Evolutionary conservation across 83 land plant genomes (phyloP), one percentile per base, ranked within the genome.

Genomic region (Picea engelmannii): DNA sequence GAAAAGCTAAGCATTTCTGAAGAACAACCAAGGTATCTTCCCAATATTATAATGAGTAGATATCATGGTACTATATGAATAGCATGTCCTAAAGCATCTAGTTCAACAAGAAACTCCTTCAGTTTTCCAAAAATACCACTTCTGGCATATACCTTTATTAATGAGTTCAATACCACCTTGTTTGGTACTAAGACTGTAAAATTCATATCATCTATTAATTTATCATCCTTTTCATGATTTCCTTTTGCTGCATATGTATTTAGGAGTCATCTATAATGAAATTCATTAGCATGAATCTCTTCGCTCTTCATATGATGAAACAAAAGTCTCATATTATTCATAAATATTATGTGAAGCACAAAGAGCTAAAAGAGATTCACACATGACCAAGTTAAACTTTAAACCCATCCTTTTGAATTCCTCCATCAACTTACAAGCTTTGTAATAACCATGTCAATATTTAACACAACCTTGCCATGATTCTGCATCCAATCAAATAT

Each of bases 1-100:
- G 85, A 55, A 93, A 66, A 0, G 67, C 52, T 76, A 86, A 90
- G 78, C 94, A 95, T 23, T 84, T 90, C 23, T 89, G 89, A 3
- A 95, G 90, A 13, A 92, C 96, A 47, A 89, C 86, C 35, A 91
- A 68, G 0, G 98, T 92, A 60, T 93, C 90, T n/a, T 90, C 94
- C 98, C 98, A 95, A 67, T 44, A 1, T 35, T 35, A 35, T 1
- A 35, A 35, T 2, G 38, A 35, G 38, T 35, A 35, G 2, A 35
- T 1, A 35, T 35, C 38, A 35, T 35, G 38, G 38, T 35, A 35
- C 38, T 35, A 35, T 35, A 35, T 35, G 38, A 35, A 35, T 35
- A 80, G 89, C 90, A 82, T 92, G 83, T 20, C 89, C 92, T 49
- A 83, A n/a, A 58, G 82, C 55, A 73, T 90, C 87, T 61, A 92